Base-by-base conservation (phyloP, 257 asterid species). In the Petunia axillaris region DNA sequence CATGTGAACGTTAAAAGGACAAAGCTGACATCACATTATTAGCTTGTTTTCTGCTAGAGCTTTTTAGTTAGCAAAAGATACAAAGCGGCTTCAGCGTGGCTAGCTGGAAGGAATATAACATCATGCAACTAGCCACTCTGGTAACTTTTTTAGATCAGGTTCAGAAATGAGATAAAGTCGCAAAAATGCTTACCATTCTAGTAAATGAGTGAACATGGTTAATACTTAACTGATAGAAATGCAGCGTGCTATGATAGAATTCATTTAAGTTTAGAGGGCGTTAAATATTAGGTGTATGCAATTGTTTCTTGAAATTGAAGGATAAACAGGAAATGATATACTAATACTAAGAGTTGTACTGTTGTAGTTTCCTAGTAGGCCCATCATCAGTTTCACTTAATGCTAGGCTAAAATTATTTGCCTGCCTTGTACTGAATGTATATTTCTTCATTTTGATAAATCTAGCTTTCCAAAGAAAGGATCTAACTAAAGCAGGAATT, bases 311-410 rank as follows among this genome's bases (percentile, higher is more conserved):
- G 43, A 41, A 38, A 67, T 67, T 8, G 75, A n/a, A 67, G 38
- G 77, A 71, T 50, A 71, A 71, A 71, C 11, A 71, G 60, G 77
- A 71, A 39, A 71, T 50, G 5, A 35, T 48, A 48, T 15, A 46
- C 8, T 70, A 46, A 25, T 25, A 70, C 59, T 41, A 2, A 10
- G 16, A 70, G 59, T 35, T 46, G 77, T 43, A 70, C 6, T 43
- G 25, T 4, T 46, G 59, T 48, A 70, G 57, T 71, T 48, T 16
- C 59, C 57, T 40, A 25, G 13, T 48, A 71, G 16, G 59, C 76
- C 25, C 58, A 70, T 70, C 41, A 70, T 25, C 58, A 70, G 58
- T 44, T 70, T 44, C 10, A 46, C 25, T 41, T 46, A 70, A 68
- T 44, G 76, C 76, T 68, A 68, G n/a, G 44, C 40, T 70, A 11